These are phyloP conservation scores for Fomitopsis betulina DNA, from an alignment of 1,284 basidiomycete species.

Conservation along the genomic window DNA sequence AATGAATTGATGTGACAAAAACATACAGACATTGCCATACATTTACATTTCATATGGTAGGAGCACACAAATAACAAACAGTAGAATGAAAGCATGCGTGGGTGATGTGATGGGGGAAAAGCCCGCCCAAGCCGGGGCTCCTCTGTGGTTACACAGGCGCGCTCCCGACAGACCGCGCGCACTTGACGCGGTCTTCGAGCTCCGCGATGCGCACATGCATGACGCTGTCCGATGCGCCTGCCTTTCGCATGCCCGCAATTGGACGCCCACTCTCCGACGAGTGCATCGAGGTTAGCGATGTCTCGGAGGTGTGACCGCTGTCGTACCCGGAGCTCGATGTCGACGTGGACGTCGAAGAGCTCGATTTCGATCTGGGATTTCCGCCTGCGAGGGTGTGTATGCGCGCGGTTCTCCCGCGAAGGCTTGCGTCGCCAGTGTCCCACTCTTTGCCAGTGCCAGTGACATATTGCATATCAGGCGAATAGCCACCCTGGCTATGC, in stretches of 20 bases:
- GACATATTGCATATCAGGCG: background rate
- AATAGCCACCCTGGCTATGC: background rate
- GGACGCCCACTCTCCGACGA: conserved; percentile 1
- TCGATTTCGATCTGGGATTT: background rate
- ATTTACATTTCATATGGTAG: background rate
- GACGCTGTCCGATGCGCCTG: conserved; percentile 8
- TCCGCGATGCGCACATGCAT: conserved; percentile 21
- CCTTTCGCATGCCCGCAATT: conserved; percentile 2
- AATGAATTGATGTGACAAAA: no score
- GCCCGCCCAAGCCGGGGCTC: background rate
- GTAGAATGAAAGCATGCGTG: background rate
- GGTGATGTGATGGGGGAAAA: background rate
- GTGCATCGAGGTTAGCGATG: background rate
- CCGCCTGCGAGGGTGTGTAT: background rate
- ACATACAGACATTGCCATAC: background rate
- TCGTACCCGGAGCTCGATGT: background rate
- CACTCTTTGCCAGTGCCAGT: background rate
- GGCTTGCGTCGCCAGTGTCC: background rate
- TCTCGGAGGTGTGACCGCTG: background rate
- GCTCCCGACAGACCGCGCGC: conserved; percentile 3
- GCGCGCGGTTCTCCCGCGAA: background rate
- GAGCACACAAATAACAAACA: background rate
- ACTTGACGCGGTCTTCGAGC: conserved; percentile 17
- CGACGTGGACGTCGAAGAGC: background rate
- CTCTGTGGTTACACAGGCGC: conserved; percentile 10